Evolutionary conservation across 495 filamentous ascomycete genomes (phyloP), one percentile per base, ranked within the genome.

Genomic region (Lasiosphaeriaceae sp.): DNA sequence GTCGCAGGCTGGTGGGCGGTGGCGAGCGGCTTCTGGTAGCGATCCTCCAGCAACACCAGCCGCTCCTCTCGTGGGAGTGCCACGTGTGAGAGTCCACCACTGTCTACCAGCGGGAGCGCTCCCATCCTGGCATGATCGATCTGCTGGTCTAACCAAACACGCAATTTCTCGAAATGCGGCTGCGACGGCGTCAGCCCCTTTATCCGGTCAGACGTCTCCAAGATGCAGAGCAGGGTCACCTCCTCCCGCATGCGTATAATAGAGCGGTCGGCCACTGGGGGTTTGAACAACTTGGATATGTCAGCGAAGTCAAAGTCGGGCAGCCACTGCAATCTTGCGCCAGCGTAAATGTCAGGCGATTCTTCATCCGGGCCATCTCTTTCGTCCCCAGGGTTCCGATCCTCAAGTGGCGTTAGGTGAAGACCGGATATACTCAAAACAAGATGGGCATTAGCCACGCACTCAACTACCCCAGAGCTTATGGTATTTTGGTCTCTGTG

Each of bases 241-340:
- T 59, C 54, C 31, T 72, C 68, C 21, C 61, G 48, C 37, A 67
- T 47, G 9, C 23, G 39, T 12, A 56, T 54, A 23, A 58, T 57
- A 17, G 60, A 54, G 0, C 48, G 50, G 41, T 58, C 44, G n/a
- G 44, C 19, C 26, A 37, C 54, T 1, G 63, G 55, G 0, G 57
- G 50, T 9, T 56, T 34, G 44, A 74, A 57, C 22, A 70, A 47
- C 0, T 39, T 34, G 11, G 31, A 41, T n/a, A 59, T 44, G 43
- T 69, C 60, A 3, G 59, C 50, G 21, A 73, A 73, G 50, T 74
- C 71, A 35, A 71, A 63, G 56, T 73, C 62, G 0, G 67, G 67
- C 41, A 57, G 54, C 70, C 70, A 76, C 9, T 72, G 52, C 4
- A 74, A 48, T 7, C 55, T 62, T 14, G 69, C 67, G n/a, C 65